These are phyloP conservation scores for Trichoderma orchidacearum DNA, from an alignment of 495 filamentous ascomycete species.

Conservation along the genomic window DNA sequence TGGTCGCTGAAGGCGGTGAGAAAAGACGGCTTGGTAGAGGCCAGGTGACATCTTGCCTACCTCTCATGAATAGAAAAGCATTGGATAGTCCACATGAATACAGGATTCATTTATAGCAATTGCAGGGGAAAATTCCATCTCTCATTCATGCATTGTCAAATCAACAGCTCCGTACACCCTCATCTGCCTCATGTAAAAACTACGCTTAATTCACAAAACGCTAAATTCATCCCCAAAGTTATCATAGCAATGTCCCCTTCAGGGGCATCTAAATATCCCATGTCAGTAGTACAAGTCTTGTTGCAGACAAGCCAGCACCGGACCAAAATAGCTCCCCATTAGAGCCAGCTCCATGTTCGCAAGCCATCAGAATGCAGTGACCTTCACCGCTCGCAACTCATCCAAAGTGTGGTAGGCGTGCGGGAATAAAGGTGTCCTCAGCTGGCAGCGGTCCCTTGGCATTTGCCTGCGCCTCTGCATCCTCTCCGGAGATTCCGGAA, in stretches of 20 bases:
- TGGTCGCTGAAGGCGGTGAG: too few species aligned
- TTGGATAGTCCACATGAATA: too few species aligned
- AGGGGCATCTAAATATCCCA: background rate
- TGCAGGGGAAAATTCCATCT: background rate
- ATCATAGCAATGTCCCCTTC: background rate
- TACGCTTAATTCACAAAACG: background rate
- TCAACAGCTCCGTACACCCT: background rate
- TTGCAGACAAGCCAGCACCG: background rate
- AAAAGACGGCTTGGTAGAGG: too few species aligned
- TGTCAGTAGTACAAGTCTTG: background rate
- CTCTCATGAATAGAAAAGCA: too few species aligned
- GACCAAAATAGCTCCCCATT: background rate
- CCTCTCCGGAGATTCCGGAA: background rate
- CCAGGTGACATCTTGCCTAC: too few species aligned
- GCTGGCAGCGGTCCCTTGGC: background rate
- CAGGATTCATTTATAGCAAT: background rate
- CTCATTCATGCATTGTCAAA: background rate
- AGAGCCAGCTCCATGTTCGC: background rate
- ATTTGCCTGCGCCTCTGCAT: background rate
- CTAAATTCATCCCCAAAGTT: background rate
- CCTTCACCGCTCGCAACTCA: too few species aligned
- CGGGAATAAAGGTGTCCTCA: constrained; percentile 15
- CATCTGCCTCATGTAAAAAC: background rate
- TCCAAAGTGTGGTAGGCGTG: constrained; percentile 18
- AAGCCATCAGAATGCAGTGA: too few species aligned